Evolutionary conservation across 169 alveolate genomes (phyloP).

Genomic region (Babesia divergens): DNA sequence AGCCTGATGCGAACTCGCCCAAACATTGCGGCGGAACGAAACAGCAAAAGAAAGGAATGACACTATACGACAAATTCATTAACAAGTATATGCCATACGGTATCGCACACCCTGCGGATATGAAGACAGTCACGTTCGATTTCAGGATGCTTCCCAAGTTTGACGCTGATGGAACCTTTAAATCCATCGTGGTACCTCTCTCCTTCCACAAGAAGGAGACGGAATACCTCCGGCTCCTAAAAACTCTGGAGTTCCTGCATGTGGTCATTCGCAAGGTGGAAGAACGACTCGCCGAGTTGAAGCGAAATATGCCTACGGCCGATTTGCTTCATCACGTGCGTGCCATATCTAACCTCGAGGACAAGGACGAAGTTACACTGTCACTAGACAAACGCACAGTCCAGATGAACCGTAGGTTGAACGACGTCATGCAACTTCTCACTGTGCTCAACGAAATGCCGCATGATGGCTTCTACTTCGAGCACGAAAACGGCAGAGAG

Average conservation of each 20-base stretch:
- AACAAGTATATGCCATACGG: neutral
- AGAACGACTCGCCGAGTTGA: slow-evolving; percentile 29
- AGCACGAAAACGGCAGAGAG: slow-evolving; percentile 38
- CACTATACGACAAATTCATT: slow-evolving; percentile 2
- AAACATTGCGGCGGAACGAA: neutral
- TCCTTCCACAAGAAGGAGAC: slow-evolving; percentile 41
- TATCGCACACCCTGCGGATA: slow-evolving; percentile 11
- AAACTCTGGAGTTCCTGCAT: slow-evolving; percentile 17
- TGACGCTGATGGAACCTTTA: slow-evolving; percentile 19
- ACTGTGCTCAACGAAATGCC: slow-evolving; percentile 33
- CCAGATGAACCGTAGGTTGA: slow-evolving; percentile 10
- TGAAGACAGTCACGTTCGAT: slow-evolving; percentile 39
- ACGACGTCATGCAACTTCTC: slow-evolving; percentile 20
- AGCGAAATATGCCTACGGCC: slow-evolving; percentile 5
- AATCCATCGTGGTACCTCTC: slow-evolving; percentile 44
- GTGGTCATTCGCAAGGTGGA: slow-evolving; percentile 34
- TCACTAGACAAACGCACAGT: slow-evolving; percentile 30
- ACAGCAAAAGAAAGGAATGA: neutral
- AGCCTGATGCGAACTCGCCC: neutral
- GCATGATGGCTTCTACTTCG: slow-evolving; percentile 63
- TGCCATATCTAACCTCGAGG: slow-evolving; percentile 10
- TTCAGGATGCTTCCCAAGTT: slow-evolving; percentile 36
- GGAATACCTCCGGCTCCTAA: slow-evolving; percentile 20
- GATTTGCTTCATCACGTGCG: slow-evolving; percentile 19
- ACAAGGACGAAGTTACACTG: slow-evolving; percentile 8